Evolutionary conservation across 116 monocot species (phyloP), one percentile per base, ranked within the genome.

Genomic region (Trichopus zeylanicus): DNA sequence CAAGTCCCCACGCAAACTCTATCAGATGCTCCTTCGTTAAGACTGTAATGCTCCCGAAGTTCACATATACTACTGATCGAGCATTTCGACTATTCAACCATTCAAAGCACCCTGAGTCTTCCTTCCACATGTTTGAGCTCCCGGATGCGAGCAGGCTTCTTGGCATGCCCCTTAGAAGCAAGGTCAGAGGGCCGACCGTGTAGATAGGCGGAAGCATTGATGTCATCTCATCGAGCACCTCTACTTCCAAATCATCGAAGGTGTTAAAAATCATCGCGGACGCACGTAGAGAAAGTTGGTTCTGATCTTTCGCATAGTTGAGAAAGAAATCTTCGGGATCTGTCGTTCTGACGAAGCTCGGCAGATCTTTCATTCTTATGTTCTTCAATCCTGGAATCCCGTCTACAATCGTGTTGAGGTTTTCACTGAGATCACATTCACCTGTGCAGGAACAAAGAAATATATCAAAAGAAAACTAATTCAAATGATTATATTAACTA

Each of bases 341-440:
- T 4, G 73, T 60, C 6, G 66, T 66, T 28, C 55, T 58, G 3
- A 66, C 6, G 21, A 66, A 54, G 20, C 25, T 48, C 10, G 73
- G 66, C 0, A 66, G 15, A 51, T 66, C 53, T 15, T 31, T 49
- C 1, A 66, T 30, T 0, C 53, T 51, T 25, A 53, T 42, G 23
- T 60, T 42, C 6, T 53, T 59, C 59, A 73, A 31, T 11, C 59
- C 73, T 27, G 54, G 49, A 0, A 73, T 31, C 71, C 65, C 65
- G 20, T 60, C 66, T 5, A 73, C 6, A 1, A 30, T 29, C 1
- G 37, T 66, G 37, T 73, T 53, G 5, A 66, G 65, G 39, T 73
- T 54, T 26, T 59, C 66, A 6, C 22, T 49, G 4, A 25, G 21
- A 49, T 49, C 49, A 24, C 49, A 21, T 7, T 49, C 49, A 49